Base-by-base conservation (phyloP, 2,329 filamentous ascomycete genomes). In the Xylariaceae sp. region DNA sequence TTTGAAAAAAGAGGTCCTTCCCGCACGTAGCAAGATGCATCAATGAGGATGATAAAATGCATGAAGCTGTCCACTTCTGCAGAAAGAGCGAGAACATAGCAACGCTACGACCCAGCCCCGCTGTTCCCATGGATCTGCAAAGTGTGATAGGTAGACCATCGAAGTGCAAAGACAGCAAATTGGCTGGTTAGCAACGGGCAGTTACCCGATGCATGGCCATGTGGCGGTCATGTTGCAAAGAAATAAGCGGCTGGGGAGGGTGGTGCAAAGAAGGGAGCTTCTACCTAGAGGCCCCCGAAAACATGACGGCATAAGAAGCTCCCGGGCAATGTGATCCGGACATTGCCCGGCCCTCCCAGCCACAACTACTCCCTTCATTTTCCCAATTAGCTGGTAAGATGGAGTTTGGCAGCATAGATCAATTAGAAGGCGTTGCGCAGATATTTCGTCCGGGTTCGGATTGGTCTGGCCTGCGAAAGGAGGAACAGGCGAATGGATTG, bases 1-100 rank as follows among this genome's bases (percentile, higher is more conserved):
- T 49, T 32, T 49, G 29, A 49, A 37, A n/a, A 9, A 42, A 45
- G 39, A 47, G 22, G 55, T 41, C 13, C 10, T 34, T 13, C 32
- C 13, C 32, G 32, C 26, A 26, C 8, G 32, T 34, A 34, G 13
- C 6, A 4, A 34, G 5, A 34, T 12, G 1, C 26, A 8, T 8
- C 26, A 26, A 26, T 26, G 26, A 26, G 8, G 26, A 8, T 8
- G 8, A 26, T 26, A 8, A 26, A 5, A 26, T 26, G 26, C n/a
- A 30, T 30, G 10, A 30, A 12, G 13, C 10, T 12, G 32, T 13
- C 32, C 32, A 0, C 32, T 34, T 34, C 32, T 34, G 2, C 32
- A 34, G 32, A 34, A 10, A 34, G 32, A 34, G 32, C 6, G 10
- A 34, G 32, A n/a, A n/a, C n/a, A 13, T 10, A 34, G 32, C 9